Conservation (phyloP, 2,329 filamentous ascomycete genomes). For the Cladosporium cucumerinum region DNA sequence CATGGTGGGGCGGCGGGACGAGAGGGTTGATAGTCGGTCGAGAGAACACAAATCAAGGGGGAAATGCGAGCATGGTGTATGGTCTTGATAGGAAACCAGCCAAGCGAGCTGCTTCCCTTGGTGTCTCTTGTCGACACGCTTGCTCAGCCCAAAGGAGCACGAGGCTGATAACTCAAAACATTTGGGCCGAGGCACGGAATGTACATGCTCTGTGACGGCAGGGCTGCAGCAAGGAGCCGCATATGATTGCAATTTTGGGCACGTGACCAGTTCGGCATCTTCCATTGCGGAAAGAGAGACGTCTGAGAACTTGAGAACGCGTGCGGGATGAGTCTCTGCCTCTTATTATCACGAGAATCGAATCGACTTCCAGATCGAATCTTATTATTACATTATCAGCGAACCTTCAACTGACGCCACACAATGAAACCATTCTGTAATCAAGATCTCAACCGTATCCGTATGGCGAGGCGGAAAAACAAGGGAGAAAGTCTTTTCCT, state of each 20-base stretch:
- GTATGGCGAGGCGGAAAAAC: not conserved
- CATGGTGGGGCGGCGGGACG: constrained; percentile 24
- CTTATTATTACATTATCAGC: too few relatives aligned
- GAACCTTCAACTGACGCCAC: too few relatives aligned
- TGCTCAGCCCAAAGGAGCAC: not conserved
- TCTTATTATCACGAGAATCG: not conserved
- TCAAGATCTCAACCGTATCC: not conserved
- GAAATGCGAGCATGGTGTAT: not conserved
- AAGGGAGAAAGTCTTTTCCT: not conserved
- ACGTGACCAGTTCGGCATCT: not conserved
- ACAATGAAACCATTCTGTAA: not conserved
- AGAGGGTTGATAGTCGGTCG: not conserved
- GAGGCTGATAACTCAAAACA: constrained; percentile 14
- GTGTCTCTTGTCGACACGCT: not conserved
- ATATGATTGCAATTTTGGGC: not conserved
- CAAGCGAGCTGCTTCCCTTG: not conserved
- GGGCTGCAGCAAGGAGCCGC: not conserved
- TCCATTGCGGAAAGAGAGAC: not conserved
- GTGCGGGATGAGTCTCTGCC: not conserved
- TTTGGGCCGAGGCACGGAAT: constrained; percentile 15
- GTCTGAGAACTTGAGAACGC: not conserved
- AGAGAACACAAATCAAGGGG: not conserved
- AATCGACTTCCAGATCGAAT: not conserved
- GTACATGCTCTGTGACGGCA: not conserved
- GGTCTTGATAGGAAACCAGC: not conserved